Evolutionary conservation across 1,284 basidiomycete genomes (phyloP), one percentile per base, ranked within the genome.

Genomic region (Hymenochaete sp.): DNA sequence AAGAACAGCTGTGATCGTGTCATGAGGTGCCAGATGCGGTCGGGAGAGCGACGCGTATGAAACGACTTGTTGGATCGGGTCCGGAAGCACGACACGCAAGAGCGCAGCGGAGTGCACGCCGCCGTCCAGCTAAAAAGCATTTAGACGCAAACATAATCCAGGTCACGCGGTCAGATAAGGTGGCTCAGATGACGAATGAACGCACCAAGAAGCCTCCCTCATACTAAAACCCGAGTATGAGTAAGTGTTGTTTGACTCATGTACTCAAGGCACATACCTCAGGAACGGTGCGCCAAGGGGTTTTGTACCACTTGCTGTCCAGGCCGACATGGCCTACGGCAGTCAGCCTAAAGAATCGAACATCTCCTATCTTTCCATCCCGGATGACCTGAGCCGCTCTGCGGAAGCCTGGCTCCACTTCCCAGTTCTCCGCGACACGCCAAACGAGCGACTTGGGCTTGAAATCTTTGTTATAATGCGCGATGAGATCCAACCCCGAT

Each of bases 391-490:
- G 32, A 11, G 67, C 71, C 3, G 78, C 83, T 2, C 63, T 65
- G 33, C 66, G 62, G 67, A 70, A 65, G 36, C 65, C 73, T 5
- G 82, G 74, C 59, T 89, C 87, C 18, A 75, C 76, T 56, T 88
- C 84, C 52, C 65, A 85, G 63, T 91, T 87, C 67, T 92, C 88
- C 13, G 87, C 87, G n/a, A 91, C 74, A 43, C 82, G 71, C 89
- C 90, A 93, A 28, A 86, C 63, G 26, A 91, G 60, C 1, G 82
- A 84, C 58, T 80, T 79, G 3, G 72, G 67, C 61, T 77, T 77
- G 64, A 77, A 89, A 28, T 64, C 59, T 38, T 59, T 59, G 55
- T 86, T 75, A 58, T 87, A 92, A 43, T 67, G 69, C 33, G 71
- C 66, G 56, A 93, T 79, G 27, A 91, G 68, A 48, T 67, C 64